Conservation (phyloP, 1,284 basidiomycete genomes). For the Exobasidium rhododendri region DNA sequence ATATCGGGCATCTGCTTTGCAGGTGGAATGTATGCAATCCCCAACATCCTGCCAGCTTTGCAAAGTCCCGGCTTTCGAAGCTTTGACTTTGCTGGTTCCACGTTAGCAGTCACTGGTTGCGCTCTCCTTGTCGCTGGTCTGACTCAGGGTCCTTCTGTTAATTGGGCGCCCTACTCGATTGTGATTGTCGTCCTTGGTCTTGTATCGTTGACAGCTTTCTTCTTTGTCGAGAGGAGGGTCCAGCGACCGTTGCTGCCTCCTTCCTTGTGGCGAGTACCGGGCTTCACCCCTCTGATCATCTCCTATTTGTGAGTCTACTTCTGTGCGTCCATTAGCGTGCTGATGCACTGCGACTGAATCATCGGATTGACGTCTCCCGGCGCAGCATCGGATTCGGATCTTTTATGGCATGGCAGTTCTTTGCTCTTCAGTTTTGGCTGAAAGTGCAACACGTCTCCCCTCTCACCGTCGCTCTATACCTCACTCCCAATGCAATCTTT, state of each 20-base stretch:
- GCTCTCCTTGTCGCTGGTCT: constrained; percentile 21
- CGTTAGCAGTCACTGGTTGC: constrained; percentile 20
- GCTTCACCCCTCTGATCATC: constrained; percentile 17
- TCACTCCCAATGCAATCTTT: constrained; percentile 25
- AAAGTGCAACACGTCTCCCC: constrained; percentile 20
- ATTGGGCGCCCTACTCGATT: constrained; percentile 26
- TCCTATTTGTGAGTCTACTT: constrained; percentile 17
- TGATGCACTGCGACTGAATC: too few species aligned
- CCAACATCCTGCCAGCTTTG: not conserved
- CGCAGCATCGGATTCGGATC: constrained; percentile 21
- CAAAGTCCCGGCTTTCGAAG: constrained; percentile 2
- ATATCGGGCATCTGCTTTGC: not conserved
- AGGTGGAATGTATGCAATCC: not conserved
- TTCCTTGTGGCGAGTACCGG: constrained; percentile 18
- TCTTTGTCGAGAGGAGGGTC: constrained; percentile 18
- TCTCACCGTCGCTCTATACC: constrained; percentile 23
- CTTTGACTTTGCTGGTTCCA: constrained; percentile 24
- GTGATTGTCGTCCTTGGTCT: constrained; percentile 21
- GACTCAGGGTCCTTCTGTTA: constrained; percentile 22
- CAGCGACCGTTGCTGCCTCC: constrained; percentile 20
- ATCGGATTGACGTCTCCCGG: too few species aligned
- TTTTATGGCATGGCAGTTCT: constrained; percentile 26
- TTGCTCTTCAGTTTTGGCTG: constrained; percentile 23
- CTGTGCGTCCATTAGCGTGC: too few species aligned
- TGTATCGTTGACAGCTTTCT: constrained; percentile 16